Evolutionary conservation across 108 stramenopile genomes (phyloP).

Genomic region (Discostella stelligeroides): DNA sequence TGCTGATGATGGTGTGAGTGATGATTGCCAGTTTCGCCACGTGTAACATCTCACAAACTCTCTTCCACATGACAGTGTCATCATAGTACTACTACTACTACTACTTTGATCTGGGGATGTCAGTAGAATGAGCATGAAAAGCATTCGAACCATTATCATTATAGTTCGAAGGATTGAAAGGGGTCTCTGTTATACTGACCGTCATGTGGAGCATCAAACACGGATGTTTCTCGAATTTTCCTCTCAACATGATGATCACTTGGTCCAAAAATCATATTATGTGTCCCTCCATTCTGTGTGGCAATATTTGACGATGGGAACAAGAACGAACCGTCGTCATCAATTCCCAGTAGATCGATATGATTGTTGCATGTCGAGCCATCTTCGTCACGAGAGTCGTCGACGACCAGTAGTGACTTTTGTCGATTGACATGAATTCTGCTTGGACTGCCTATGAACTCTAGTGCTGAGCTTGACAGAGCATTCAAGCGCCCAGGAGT

Average conservation of each 20-base stretch:
- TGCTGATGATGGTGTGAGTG: too few species aligned
- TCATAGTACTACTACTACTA: too few species aligned
- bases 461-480: conserved; percentile 35
- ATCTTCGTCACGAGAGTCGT: conserved; percentile 28
- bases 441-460: conserved; percentile 33
- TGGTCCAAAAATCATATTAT: conserved; percentile 14
- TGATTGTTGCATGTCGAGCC: conserved; percentile 11
- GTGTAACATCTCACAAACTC: too few species aligned
- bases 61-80: too few species aligned
- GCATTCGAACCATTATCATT: background rate
- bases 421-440: conserved; percentile 8
- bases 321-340: conserved; percentile 46
- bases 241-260: too few species aligned
- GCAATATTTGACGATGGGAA: conserved; percentile 16
- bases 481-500: conserved; percentile 18
- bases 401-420: conserved; percentile 9
- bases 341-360: conserved; percentile 44
- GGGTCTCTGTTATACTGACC: conserved; percentile 1
- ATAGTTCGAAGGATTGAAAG: conserved; percentile 1
- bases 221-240: conserved; percentile 22
- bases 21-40: too few species aligned
- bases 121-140: too few species aligned
- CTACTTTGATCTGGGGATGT: too few species aligned
- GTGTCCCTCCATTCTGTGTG: background rate
- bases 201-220: conserved; percentile 23